Base-by-base conservation (phyloP, 129 eudicot species). In the Chrysanthemum seticuspe region DNA sequence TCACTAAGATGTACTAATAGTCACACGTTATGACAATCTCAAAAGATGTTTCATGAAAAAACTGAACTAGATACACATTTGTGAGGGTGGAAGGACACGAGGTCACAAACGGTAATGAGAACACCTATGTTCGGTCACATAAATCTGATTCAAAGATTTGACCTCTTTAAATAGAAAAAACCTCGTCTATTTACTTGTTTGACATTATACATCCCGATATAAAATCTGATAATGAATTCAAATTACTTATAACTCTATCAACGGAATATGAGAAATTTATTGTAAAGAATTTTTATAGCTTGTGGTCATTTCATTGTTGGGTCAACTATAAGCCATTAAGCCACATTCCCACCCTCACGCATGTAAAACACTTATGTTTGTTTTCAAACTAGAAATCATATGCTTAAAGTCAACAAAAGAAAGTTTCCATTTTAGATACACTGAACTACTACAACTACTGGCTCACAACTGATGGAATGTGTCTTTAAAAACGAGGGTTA, bases 241-340 rank as follows among this genome's bases (percentile, higher is more conserved):
- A 34, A n/a, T n/a, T n/a, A n/a, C n/a, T n/a, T n/a, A 40, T 65
- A 16, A 65, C 48, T 8, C 40, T 40, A 15, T 18, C 70, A 67
- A 13, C 8, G 45, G 40, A 15, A 34, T 15, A n/a, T 31, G 56
- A 11, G 23, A 21, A 21, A 27, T 6, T 59, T 11, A 13, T 72
- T 59, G 16, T 13, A 71, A 57, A 55, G 14, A 71, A 16, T 1
- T 3, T 2, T 34, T 70, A 9, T 13, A 56, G 12, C 15, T 55
- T 71, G 65, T 71, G 21, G 44, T 53, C 55, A 67, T 71, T 72
- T 11, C 12, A 47, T 60, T 27, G 59, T 60, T 72, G n/a, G 68
- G 76, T 72, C 68, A 72, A 60, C 68, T 57, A 67, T n/a, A n/a
- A n/a, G n/a, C n/a, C n/a, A n/a, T n/a, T 45, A 76, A 13, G 55